Evolutionary conservation across 2,329 filamentous ascomycete genomes (phyloP), one percentile per base, ranked within the genome.

Genomic region (Claviceps paspali): DNA sequence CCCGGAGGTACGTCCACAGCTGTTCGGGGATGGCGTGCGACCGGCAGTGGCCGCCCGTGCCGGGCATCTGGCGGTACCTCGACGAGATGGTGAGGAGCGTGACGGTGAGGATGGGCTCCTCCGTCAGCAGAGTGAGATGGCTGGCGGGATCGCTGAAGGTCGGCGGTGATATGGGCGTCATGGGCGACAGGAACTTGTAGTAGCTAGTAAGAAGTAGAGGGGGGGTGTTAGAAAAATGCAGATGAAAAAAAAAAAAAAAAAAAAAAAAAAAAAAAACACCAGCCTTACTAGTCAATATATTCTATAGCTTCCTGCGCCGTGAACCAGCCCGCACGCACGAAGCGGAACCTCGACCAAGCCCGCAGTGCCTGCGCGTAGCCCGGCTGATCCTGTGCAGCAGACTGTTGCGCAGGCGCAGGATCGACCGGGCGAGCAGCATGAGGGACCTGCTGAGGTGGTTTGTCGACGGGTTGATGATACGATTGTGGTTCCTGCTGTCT

Each of bases 301-400:
- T 80, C 78, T 56, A 96, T 87, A 17, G 85, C 88, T 59, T 98
- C 91, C 46, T 82, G 77, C 1, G 88, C 82, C 0, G 86, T 93
- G 55, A 98, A 91, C 88, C 88, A 96, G 8, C 91, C 91, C 7
- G 86, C 86, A 38, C 86, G 78, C n/a, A 96, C 88, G 53, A 96
- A 96, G 30, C 87, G 79, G 55, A 95, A 87, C 44, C 85, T 70
- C 2, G 79, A 76, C 91, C 91, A 98, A n/a, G 85, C 81, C 49
- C 76, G 78, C 41, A 94, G 62, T 1, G 87, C 87, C 40, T 82
- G 74, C 29, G 70, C 62, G 47, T 78, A 78, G 35, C 76, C 67
- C 22, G 67, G 62, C 43, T 74, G 65, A 35, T 61, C 47, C 43
- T 64, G 56, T 43, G 64, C 48, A 40, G 63, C 59, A 29, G 65